A percentile compares a stretch with the other conserved stretches of the same genome.
Evolutionary conservation across 1,284 basidiomycete species (phyloP).

Genomic region (Papiliotrema terrestris): DNA sequence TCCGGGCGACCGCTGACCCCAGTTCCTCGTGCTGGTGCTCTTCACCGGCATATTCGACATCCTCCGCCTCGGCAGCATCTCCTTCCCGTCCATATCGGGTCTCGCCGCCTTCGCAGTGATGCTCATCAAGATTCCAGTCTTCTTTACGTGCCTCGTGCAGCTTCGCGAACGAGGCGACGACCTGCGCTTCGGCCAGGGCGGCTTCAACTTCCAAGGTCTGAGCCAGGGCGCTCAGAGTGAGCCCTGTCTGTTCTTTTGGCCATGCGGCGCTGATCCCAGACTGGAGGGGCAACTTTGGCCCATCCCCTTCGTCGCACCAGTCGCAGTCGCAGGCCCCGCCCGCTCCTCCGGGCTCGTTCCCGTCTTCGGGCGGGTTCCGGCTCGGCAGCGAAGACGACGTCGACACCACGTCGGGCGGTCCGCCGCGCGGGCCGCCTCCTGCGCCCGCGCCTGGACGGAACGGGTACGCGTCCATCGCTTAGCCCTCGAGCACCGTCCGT

Average conservation of each 20-base stretch:
- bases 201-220: slow-evolving; percentile 1
- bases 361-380: slow-evolving; percentile 26
- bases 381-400: slow-evolving; percentile 31
- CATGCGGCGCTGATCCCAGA: neutral
- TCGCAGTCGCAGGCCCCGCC: neutral
- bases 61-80: slow-evolving; percentile 12
- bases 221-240: too few relatives aligned
- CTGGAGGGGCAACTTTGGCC: slow-evolving; percentile 19
- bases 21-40: slow-evolving; percentile 33
- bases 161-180: slow-evolving; percentile 39
- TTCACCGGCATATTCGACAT: slow-evolving; percentile 35
- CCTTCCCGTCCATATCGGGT: slow-evolving; percentile 17
- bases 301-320: slow-evolving; percentile 1
- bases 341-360: slow-evolving; percentile 21
- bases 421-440: too few relatives aligned
- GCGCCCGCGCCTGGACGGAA: slow-evolving; percentile 19
- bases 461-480: slow-evolving; percentile 34
- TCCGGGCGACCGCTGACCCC: neutral
- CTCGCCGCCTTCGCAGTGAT: slow-evolving; percentile 21
- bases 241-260: too few relatives aligned
- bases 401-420: slow-evolving; percentile 2
- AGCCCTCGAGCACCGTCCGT: too few relatives aligned
- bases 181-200: slow-evolving; percentile 10
- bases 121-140: slow-evolving; percentile 35
- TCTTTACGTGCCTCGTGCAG: slow-evolving; percentile 24